Base-by-base conservation (phyloP, 75 land plant species). In the Cunninghamia lanceolata region DNA sequence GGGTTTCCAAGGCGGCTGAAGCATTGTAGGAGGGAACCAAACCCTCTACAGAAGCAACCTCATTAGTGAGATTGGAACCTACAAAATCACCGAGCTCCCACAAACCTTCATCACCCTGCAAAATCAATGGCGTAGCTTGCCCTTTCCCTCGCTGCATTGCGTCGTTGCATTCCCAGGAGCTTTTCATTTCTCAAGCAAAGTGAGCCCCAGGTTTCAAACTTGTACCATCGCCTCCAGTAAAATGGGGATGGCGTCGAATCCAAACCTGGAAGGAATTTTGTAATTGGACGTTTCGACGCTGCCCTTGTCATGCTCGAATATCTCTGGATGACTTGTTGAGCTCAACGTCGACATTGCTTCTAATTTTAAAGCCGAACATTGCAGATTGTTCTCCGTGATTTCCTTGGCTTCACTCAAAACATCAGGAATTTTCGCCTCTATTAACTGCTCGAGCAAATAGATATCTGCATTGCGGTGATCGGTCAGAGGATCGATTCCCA, bases 401-500 rank as follows among this genome's bases (percentile, higher is more conserved):
- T 21, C 42, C 7, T 76, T 38, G 79, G 17, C 36, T 36, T 75
- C 40, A n/a, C 5, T 9, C 52, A 11, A 47, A 47, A 35, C 75
- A 9, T 14, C 15, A 34, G 77, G 19, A 14, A 14, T 74, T 36
- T 14, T 4, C 3, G 16, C 36, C 4, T 63, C 28, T 10, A 32
- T 10, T 28, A 7, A 9, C 3, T 68, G 9, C 35, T 30, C 75
- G 3, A 13, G 30, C 35, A 35, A 73, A 35, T 35, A 14, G 75
- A 2, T 76, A 38, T 76, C 42, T 17, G 21, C 40, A 38, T 35
- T 74, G 77, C 38, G 39, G 17, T 28, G 77, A n/a, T 74, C 38
- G 77, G 77, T 74, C 38, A 74, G 39, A 74, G 39, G 38, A 38
- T 74, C 77, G 32, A 74, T 74, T 74, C 77, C 77, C 77, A 74